A percentile compares a stretch with the other conserved stretches of the same genome.
Conservation (phyloP, 1,284 basidiomycete species). For the Fereydounia khargensis region DNA sequence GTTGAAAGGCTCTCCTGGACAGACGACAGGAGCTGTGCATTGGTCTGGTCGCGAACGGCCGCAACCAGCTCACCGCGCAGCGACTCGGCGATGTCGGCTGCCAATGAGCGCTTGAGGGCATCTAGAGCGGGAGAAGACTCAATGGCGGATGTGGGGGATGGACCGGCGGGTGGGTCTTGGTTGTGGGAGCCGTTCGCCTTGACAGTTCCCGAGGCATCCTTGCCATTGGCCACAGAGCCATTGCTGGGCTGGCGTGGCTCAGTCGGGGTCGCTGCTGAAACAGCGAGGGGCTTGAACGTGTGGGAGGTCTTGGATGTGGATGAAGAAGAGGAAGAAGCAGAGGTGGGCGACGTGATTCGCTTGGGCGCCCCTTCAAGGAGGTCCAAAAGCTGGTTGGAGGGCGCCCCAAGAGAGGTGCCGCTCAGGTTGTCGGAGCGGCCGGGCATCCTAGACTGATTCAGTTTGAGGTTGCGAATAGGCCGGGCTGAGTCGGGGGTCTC, state of each 20-base stretch:
- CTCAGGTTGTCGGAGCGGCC: too few relatives aligned
- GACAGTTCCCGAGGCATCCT: constrained; percentile 3
- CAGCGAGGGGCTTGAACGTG: neutral
- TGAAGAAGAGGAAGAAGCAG: constrained; percentile 1
- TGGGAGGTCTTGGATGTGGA: neutral
- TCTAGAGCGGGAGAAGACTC: neutral
- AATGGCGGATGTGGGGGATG: neutral
- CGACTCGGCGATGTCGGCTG: constrained; percentile 1
- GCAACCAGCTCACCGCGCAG: constrained; percentile 6
- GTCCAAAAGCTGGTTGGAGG: constrained; percentile 22
- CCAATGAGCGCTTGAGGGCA: constrained; percentile 4
- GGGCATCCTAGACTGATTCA: too few relatives aligned
- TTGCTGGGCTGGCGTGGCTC: neutral
- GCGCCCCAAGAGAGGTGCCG: too few relatives aligned
- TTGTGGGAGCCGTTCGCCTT: neutral
- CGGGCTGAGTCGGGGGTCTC: too few relatives aligned
- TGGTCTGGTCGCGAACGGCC: constrained; percentile 9
- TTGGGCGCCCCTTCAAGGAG: constrained; percentile 23
- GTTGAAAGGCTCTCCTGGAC: constrained; percentile 9
- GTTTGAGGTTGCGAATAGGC: too few relatives aligned
- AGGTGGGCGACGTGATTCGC: constrained; percentile 12
- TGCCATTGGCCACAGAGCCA: neutral
- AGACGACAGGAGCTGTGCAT: constrained; percentile 3
- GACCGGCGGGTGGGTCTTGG: neutral
- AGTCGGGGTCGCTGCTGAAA: neutral